phyloP scores from a whole-genome alignment of 176 grass and related monocot species.

The Carex pumila region DNA sequence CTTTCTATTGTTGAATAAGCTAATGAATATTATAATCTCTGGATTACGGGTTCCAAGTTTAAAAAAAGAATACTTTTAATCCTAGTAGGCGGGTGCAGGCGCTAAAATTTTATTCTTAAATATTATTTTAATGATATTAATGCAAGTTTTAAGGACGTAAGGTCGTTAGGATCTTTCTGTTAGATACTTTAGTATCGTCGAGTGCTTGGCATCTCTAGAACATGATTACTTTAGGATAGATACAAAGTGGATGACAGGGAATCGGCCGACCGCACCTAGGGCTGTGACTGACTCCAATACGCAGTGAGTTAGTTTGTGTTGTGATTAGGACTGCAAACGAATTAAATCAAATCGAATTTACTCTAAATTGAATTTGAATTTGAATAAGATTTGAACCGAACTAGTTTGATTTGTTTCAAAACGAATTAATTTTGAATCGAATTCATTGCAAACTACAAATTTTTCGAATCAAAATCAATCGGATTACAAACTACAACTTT shows the following conservation, averaged over 20 bases:
- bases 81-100: not conserved
- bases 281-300: too few relatives aligned
- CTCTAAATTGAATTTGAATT: too few relatives aligned
- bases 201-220: not conserved
- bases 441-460: too few relatives aligned
- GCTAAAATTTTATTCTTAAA: not conserved
- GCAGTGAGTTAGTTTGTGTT: too few relatives aligned
- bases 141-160: not conserved
- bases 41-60: not conserved
- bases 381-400: too few relatives aligned
- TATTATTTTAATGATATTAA: not conserved
- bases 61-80: not conserved
- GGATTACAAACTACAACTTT: too few relatives aligned
- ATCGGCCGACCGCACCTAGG: not conserved
- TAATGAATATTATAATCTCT: not conserved
- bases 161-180: slow-evolving; percentile 7
- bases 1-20: not conserved
- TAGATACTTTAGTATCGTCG: not conserved
- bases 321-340: too few relatives aligned
- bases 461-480: too few relatives aligned
- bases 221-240: not conserved
- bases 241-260: not conserved
- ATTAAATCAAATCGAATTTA: too few relatives aligned
- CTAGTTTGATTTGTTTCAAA: too few relatives aligned
- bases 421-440: too few relatives aligned